A percentile compares a stretch with the other conserved stretches of the same genome.
These are phyloP conservation scores for Populus simonii DNA, from an alignment of 345 rosid species.

Conservation along the genomic window DNA sequence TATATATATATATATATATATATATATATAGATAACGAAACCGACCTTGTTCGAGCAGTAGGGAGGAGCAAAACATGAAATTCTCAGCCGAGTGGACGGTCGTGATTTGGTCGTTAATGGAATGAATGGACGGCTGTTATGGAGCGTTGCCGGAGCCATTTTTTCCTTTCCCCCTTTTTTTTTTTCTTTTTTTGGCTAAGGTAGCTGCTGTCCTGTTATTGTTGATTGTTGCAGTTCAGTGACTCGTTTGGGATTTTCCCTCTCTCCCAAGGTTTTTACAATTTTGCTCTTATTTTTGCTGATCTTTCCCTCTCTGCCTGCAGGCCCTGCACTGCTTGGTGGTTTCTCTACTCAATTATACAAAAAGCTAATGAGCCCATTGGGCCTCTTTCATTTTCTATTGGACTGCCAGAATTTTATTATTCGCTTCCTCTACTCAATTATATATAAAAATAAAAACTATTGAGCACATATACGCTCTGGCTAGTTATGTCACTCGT, in stretches of 20 bases:
- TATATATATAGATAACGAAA: background rate
- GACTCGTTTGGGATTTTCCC: no score
- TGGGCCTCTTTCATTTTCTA: no score
- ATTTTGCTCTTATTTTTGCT: background rate
- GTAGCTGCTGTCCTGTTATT: background rate
- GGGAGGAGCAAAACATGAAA: constrained; percentile 21
- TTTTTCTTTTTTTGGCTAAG: background rate
- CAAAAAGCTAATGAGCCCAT: no score
- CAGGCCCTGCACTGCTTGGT: no score
- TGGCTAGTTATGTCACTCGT: no score
- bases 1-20: no score
- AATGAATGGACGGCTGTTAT: constrained; percentile 21
- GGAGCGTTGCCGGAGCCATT: constrained; percentile 25
- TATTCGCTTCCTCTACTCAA: no score
- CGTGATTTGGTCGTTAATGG: constrained; percentile 13
- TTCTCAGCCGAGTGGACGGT: constrained; percentile 4
- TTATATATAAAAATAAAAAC: no score
- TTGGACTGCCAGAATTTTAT: no score
- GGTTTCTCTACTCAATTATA: no score
- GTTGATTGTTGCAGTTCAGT: background rate
- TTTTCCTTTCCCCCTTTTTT: background rate
- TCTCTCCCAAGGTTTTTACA: no score
- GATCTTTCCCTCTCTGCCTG: background rate
- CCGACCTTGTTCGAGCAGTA: constrained; percentile 30
- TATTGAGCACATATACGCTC: no score